phyloP scores from a whole-genome alignment of 257 asterid genomes.

The Salvia hispanica region DNA sequence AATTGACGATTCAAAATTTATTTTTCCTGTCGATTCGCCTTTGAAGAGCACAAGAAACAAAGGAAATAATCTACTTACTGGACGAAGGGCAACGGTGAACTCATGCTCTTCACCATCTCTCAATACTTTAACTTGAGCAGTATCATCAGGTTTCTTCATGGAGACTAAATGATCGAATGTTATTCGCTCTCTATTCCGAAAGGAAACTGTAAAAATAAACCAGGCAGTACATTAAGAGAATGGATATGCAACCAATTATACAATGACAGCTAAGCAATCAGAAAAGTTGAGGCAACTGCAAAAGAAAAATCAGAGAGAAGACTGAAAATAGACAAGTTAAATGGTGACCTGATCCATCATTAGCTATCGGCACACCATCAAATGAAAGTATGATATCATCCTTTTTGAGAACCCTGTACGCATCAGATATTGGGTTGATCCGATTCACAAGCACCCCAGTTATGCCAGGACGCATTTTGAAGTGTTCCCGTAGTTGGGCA shows the following conservation, averaged over 20 bases:
- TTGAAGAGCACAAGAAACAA: background rate
- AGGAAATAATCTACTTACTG: constrained; percentile 60
- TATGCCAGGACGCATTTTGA: constrained; percentile 63
- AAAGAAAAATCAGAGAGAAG: constrained; percentile 16
- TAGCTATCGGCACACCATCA: constrained; percentile 86
- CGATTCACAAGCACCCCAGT: constrained; percentile 88
- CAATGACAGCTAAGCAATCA: constrained; percentile 20
- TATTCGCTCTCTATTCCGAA: constrained; percentile 92
- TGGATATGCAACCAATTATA: constrained; percentile 10
- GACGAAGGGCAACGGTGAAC: constrained; percentile 66
- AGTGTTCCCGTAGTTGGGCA: constrained; percentile 75
- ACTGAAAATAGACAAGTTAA: constrained; percentile 13
- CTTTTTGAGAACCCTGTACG: constrained; percentile 61
- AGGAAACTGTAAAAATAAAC: constrained; percentile 64
- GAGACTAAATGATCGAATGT: constrained; percentile 94
- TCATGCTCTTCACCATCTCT: constrained; percentile 79
- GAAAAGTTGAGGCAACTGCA: constrained; percentile 13
- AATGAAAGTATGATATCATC: constrained; percentile 88
- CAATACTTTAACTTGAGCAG: constrained; percentile 69
- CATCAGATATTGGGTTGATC: constrained; percentile 81
- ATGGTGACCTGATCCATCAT: constrained; percentile 89
- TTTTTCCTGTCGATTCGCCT: background rate
- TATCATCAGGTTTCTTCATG: constrained; percentile 96
- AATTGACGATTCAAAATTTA: background rate
- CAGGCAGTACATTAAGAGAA: constrained; percentile 23